phyloP scores from a whole-genome alignment of 179 eudicot genomes.

The Beta macrorhiza region DNA sequence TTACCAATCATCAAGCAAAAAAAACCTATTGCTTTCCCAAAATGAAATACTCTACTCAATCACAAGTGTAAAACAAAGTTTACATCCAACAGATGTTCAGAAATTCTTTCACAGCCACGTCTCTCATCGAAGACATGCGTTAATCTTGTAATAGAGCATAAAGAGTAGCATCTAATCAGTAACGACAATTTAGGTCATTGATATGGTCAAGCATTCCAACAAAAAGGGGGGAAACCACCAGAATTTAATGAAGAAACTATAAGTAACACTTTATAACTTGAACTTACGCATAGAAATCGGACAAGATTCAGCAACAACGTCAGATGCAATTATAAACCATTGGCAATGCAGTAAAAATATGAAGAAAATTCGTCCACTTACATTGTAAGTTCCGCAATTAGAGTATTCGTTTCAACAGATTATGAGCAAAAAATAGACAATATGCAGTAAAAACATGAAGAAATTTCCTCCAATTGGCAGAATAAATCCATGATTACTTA shows the following conservation, averaged over 20 bases:
- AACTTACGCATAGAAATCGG: background rate
- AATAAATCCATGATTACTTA: background rate
- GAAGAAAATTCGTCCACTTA: too few species aligned
- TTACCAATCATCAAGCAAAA: background rate
- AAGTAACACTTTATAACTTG: background rate
- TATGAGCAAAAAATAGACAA: too few species aligned
- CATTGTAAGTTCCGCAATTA: too few species aligned
- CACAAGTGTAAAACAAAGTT: background rate
- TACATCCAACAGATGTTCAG: background rate
- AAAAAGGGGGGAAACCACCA: background rate
- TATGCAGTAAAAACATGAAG: too few species aligned
- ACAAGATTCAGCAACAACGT: background rate
- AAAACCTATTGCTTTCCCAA: background rate
- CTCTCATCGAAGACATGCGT: background rate
- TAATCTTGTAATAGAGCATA: background rate
- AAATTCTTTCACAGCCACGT: background rate
- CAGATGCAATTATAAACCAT: background rate
- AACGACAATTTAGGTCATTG: background rate
- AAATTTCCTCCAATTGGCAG: background rate
- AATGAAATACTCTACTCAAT: background rate
- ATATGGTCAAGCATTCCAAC: background rate
- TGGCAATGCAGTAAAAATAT: too few species aligned
- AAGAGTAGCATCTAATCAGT: background rate
- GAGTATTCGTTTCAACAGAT: too few species aligned
- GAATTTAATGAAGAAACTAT: background rate